Evolutionary conservation across 345 rosid species (phyloP), one percentile per base, ranked within the genome.

Genomic region (Melaleuca alternifolia): DNA sequence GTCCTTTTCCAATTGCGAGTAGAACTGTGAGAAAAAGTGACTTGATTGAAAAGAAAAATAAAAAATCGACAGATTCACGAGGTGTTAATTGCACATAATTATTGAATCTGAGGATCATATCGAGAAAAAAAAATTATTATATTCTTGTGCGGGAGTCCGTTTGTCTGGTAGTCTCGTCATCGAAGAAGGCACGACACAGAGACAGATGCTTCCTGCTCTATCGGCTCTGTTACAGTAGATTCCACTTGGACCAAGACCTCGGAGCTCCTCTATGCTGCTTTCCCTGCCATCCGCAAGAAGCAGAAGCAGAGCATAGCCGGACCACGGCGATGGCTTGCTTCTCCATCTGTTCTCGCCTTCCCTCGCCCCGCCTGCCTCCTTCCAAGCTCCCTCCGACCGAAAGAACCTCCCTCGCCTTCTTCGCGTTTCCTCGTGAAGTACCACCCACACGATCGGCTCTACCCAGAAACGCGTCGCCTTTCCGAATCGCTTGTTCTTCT

Each of bases 401-500:
- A 59, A 41, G 41, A 41, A 23, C 91, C 41, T 33, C 15, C 87
- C 87, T 86, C 6, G 15, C 89, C 84, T 26, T 85, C 37, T 62
- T 88, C 30, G 46, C 88, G 50, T 75, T 88, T 46, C 87, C 90
- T 3, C 87, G 56, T 84, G 92, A 87, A 51, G 50, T 10, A 52
- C 28, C 65, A 12, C 87, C 85, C 59, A 84, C 16, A 50, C 87
- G 65, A 82, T 84, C 85, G 87, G 56, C 85, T 89, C 85, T 86
- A 54, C 37, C 88, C 59, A 87, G 81, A 83, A 81, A 30, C 88
- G 44, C 50, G 85, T 88, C 86, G 54, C 89, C 65, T 28, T 87
- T 77, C 83, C 88, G 81, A 46, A 10, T 90, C 81, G 76, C 89
- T 89, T 91, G 93, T 84, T 89, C 92, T 48, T 52, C 87, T 50